Evolutionary conservation across 306 rosid genomes (phyloP), one percentile per base, ranked within the genome.

Genomic region (Alnus glutinosa): DNA sequence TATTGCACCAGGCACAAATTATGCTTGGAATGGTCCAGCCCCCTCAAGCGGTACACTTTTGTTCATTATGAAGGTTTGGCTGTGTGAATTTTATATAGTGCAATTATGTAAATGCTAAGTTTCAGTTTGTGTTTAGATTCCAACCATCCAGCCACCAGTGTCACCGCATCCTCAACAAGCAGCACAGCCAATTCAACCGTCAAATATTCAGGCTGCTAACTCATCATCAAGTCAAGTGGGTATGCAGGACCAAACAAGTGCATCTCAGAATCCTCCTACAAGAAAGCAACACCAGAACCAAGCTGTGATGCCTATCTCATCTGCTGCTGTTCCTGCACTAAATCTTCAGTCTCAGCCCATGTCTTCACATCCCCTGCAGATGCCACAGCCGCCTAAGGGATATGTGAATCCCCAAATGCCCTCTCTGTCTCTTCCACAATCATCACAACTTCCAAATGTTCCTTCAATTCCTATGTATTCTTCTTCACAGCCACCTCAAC

Each of bases 1-100:
- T 81, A 30, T 66, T 84, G 83, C 62, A 49, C 62, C 83, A 96
- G 99, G 99, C 97, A 23, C 99, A 96, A 75, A 93, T 96, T 77
- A 96, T 96, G 98, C 98, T 96, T 74, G 99, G 98, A 79, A 96
- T 96, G 99, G 97, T 93, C 82, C 94, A 91, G 82, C 86, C 98
- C 28, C 94, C 97, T 83, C 94, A 92, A 80, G 82, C 13, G 92
- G 97, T 88, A 84, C 82, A 83, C 19, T 77, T 71, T 81, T 70
- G 59, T 63, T 77, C 34, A 23, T 73, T 62, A 34, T 73, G 46
- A 59, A 23, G 14, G 69, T 23, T 78, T 47, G 15, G 47, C 16
- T 74, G 80, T 80, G 59, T 77, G 68, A 50, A 61, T 58, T 79
- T 76, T 73, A 51, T 13, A 73, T 7, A 36, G 74, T 48, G 13